phyloP scores from a whole-genome alignment of 345 rosid species.

The Lepidium aucheri region DNA sequence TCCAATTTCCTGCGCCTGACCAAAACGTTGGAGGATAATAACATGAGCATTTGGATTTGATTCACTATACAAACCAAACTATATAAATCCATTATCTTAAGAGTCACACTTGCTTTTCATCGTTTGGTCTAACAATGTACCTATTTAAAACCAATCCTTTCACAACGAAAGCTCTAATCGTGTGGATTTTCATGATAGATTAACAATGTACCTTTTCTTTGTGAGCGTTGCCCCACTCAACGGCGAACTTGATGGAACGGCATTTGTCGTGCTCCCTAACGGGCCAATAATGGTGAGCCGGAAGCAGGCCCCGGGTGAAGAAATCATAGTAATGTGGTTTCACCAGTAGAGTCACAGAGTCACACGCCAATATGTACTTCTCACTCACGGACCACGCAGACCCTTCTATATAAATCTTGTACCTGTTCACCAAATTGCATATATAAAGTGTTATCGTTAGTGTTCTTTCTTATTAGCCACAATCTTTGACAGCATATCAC shows the following conservation, averaged over 20 bases:
- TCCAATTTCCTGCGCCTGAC: slow-evolving; percentile 61
- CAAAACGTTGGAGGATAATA: background rate
- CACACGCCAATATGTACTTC: slow-evolving; percentile 79
- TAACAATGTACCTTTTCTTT: slow-evolving; percentile 39
- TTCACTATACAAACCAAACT: background rate
- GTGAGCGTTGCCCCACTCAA: slow-evolving; percentile 73
- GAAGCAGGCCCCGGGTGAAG: slow-evolving; percentile 59
- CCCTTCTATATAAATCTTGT: slow-evolving; percentile 79
- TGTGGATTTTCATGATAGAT: background rate
- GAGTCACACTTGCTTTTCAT: background rate
- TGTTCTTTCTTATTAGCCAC: background rate
- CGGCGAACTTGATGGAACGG: slow-evolving; percentile 61
- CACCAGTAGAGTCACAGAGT: slow-evolving; percentile 56
- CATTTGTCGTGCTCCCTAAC: slow-evolving; percentile 54
- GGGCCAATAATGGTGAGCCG: slow-evolving; percentile 73
- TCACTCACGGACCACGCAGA: slow-evolving; percentile 85
- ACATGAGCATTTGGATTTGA: background rate
- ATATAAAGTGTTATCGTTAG: background rate
- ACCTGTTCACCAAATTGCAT: slow-evolving; percentile 33
- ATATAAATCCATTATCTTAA: background rate
- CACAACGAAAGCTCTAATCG: background rate
- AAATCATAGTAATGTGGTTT: slow-evolving; percentile 61
- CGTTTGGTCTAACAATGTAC: background rate
- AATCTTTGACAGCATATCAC: background rate
- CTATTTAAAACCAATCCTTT: background rate